Evolutionary conservation across 192 early-diverging fungal genomes (phyloP).

Genomic region (Rhizoclosmatium globosum): DNA sequence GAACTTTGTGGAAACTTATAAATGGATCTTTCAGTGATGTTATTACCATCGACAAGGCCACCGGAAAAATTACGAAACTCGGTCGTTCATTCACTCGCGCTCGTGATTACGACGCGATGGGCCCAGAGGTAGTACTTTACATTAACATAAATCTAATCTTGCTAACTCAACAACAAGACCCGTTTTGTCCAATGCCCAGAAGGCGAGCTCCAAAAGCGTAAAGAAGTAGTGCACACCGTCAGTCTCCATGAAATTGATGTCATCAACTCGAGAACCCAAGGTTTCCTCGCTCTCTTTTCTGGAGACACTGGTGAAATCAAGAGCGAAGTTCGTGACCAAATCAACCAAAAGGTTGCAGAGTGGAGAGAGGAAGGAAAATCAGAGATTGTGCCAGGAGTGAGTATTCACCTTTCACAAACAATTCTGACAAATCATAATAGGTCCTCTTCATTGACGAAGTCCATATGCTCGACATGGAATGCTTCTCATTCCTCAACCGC

Average conservation of each 20-base stretch:
- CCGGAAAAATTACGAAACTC: slow-evolving; percentile 92
- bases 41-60: slow-evolving; percentile 98
- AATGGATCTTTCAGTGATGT: slow-evolving; percentile 73
- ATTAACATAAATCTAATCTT: not conserved
- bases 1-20: not conserved
- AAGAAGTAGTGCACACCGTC: slow-evolving; percentile 97
- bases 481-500: slow-evolving; percentile 98
- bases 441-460: slow-evolving; percentile 99
- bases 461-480: slow-evolving; percentile 99
- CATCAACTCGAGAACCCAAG: slow-evolving; percentile 96
- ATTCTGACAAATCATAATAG: not conserved
- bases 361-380: slow-evolving; percentile 99
- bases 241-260: slow-evolving; percentile 99
- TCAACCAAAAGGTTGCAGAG: slow-evolving; percentile 95
- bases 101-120: slow-evolving; percentile 98
- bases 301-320: slow-evolving; percentile 99
- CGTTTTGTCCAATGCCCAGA: slow-evolving; percentile 99
- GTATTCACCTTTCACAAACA: slow-evolving; percentile 24
- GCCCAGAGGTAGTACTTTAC: slow-evolving; percentile 76
- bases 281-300: slow-evolving; percentile 96
- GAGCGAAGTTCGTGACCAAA: slow-evolving; percentile 94
- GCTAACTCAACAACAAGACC: slow-evolving; percentile 52
- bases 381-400: slow-evolving; percentile 95
- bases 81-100: slow-evolving; percentile 97
- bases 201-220: slow-evolving; percentile 96